Evolutionary conservation across 495 filamentous ascomycete species (phyloP).

Genomic region (Podospora comata): DNA sequence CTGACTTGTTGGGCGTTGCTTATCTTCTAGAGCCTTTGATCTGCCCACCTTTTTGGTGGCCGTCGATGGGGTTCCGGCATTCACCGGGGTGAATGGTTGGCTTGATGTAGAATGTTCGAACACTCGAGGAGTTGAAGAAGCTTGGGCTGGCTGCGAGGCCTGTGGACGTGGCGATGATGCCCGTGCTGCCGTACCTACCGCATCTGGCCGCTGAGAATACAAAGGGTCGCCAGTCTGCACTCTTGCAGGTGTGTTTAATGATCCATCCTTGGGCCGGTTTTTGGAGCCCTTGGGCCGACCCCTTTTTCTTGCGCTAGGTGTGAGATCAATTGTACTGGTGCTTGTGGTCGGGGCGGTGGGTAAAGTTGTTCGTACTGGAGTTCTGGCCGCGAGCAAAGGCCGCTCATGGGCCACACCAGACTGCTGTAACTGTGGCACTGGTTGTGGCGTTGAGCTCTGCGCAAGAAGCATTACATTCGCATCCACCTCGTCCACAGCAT

Average conservation of each 20-base stretch:
- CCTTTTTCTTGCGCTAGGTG: conserved; percentile 31
- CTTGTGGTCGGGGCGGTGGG: conserved; percentile 12
- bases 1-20: background rate
- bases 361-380: conserved; percentile 18
- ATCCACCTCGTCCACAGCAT: conserved; percentile 23
- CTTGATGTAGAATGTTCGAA: background rate
- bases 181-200: background rate
- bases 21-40: background rate
- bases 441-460: conserved; percentile 18
- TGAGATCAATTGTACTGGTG: conserved; percentile 12
- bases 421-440: background rate
- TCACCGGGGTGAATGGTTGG: conserved; percentile 6
- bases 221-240: conserved; percentile 11
- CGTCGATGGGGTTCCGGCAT: background rate
- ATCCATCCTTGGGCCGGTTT: conserved; percentile 43
- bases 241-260: conserved; percentile 2
- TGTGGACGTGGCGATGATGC: background rate
- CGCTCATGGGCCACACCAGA: background rate
- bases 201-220: conserved; percentile 8
- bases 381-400: background rate
- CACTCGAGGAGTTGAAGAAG: background rate
- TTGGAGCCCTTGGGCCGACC: conserved; percentile 49
- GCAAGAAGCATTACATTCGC: conserved; percentile 31
- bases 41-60: background rate
- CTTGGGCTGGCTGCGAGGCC: background rate